These are phyloP conservation scores for Trichopus zeylanicus DNA, from an alignment of 116 monocot genomes.

Conservation along the genomic window DNA sequence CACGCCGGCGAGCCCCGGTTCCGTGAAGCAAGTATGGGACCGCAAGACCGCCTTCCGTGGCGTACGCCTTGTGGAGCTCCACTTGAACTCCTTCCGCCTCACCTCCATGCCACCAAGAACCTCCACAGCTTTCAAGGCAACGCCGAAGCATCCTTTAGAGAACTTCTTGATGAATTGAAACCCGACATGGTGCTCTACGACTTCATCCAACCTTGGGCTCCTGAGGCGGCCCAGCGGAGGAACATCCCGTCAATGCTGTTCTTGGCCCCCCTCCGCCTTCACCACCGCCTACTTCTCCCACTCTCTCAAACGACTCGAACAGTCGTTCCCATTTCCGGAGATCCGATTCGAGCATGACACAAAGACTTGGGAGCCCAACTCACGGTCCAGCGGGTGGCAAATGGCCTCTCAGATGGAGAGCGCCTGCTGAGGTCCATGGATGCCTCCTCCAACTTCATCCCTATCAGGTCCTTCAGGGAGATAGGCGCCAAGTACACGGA, in stretches of 20 bases:
- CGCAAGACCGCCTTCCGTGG: background rate
- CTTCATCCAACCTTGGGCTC: slow-evolving; percentile 72
- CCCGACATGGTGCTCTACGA: slow-evolving; percentile 64
- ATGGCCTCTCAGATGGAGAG: slow-evolving; percentile 15
- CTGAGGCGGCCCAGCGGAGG: slow-evolving; percentile 16
- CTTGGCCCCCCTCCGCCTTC: slow-evolving; percentile 20
- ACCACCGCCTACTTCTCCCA: slow-evolving; percentile 31
- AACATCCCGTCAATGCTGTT: slow-evolving; percentile 39
- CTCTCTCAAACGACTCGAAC: slow-evolving; percentile 3
- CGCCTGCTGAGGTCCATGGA: slow-evolving; percentile 25
- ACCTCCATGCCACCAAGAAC: slow-evolving; percentile 46
- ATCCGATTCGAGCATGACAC: slow-evolving; percentile 9
- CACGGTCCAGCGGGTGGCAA: slow-evolving; percentile 3
- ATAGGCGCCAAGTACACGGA: slow-evolving; percentile 46
- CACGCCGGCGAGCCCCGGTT: slow-evolving; percentile 26
- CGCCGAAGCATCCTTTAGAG: slow-evolving; percentile 38
- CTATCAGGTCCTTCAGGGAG: slow-evolving; percentile 39
- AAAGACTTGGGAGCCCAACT: background rate
- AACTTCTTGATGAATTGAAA: background rate
- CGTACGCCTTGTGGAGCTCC: slow-evolving; percentile 34
- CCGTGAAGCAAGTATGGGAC: slow-evolving; percentile 8
- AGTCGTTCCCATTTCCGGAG: slow-evolving; percentile 21
- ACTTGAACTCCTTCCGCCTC: slow-evolving; percentile 35
- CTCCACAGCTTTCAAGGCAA: slow-evolving; percentile 54
- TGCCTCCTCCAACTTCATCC: slow-evolving; percentile 34